Base-by-base conservation (phyloP, 2,329 filamentous ascomycete species). In the Cladophialophora exuberans region DNA sequence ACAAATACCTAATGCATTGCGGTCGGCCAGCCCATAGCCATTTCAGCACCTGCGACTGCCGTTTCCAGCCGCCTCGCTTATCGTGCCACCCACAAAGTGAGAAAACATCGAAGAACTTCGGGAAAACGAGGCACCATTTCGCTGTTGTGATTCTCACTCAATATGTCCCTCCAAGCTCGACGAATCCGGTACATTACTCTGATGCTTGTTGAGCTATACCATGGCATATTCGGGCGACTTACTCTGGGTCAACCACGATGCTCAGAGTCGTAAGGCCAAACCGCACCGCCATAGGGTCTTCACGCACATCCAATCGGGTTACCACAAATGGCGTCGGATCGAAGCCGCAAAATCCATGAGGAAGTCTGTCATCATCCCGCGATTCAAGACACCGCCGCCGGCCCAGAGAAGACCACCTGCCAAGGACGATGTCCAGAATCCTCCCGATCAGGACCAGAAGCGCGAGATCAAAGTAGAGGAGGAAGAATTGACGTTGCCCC, bases 281-380 rank as follows among this genome's bases (percentile, higher is more conserved):
- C 45, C 45, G 13, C 33, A 49, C 35, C 28, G 45, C 17, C 28
- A 49, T 6, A 30, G 25, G 33, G 45, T 49, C 10, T 49, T 49
- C 45, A 38, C 45, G 7, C 33, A 49, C 33, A 49, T 49, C 10
- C 45, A 49, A 39, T 33, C 45, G 25, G 26, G 33, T 5, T 49
- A 49, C 33, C 45, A 22, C 15, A n/a, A 42, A 26, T 42, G 39
- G 22, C 42, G 42, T 2, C 42, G 42, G 10, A 17, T 45, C 25
- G 42, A 45, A 26, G 42, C 26, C 10, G 42, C 42, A 2, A 22
- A 26, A 5, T 45, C 42, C 7, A 45, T 45, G 42, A 45, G 42
- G 15, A 45, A 45, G 42, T 30, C 25, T 2, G 42, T 45, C 11
- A 25, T 45, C 20, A 45, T 45, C 7, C 42, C 42, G 6, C 22